Percentiles rank a stretch among this genome's conserved stretches.
phyloP scores from a whole-genome alignment of 805 yeast genomes.

The Wickerhamiella hasegawae region DNA sequence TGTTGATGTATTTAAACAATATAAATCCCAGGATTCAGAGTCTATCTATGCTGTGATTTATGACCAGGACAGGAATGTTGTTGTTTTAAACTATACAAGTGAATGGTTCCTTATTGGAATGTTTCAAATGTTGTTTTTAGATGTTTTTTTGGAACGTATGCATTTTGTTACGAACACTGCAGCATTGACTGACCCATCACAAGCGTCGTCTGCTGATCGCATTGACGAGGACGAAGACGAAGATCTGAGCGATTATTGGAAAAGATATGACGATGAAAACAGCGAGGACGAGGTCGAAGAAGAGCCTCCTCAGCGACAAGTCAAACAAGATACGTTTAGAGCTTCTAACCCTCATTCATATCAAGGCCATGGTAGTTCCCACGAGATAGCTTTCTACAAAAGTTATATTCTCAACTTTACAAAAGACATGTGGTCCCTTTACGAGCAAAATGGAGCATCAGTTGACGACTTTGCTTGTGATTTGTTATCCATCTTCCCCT shows the following conservation, averaged over 20 bases:
- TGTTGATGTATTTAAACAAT: neutral
- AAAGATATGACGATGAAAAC: conserved; percentile 5
- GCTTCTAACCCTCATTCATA: too few relatives aligned
- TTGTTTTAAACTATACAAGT: too few relatives aligned
- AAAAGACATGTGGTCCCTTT: conserved; percentile 2
- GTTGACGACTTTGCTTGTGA: conserved; percentile 2
- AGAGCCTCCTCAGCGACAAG: too few relatives aligned
- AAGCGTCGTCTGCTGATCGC: neutral
- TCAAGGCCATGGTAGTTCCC: too few relatives aligned
- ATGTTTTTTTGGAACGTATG: too few relatives aligned
- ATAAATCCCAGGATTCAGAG: conserved; percentile 6
- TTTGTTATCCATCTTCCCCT: neutral
- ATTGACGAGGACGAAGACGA: conserved; percentile 2
- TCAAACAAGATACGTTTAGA: too few relatives aligned
- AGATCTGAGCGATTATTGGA: conserved; percentile 9
- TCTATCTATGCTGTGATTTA: conserved; percentile 9
- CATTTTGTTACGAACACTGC: too few relatives aligned
- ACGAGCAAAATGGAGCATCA: conserved; percentile 1
- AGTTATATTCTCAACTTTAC: conserved; percentile 1
- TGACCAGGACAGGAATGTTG: conserved; percentile 4
- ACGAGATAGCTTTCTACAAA: too few relatives aligned
- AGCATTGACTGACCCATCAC: too few relatives aligned
- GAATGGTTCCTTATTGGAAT: conserved; percentile 13
- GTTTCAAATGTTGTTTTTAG: conserved; percentile 2
- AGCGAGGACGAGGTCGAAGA: conserved; percentile 1